These are phyloP conservation scores for Carex pumila DNA, from an alignment of 176 grass and related monocot species.

Conservation along the genomic window DNA sequence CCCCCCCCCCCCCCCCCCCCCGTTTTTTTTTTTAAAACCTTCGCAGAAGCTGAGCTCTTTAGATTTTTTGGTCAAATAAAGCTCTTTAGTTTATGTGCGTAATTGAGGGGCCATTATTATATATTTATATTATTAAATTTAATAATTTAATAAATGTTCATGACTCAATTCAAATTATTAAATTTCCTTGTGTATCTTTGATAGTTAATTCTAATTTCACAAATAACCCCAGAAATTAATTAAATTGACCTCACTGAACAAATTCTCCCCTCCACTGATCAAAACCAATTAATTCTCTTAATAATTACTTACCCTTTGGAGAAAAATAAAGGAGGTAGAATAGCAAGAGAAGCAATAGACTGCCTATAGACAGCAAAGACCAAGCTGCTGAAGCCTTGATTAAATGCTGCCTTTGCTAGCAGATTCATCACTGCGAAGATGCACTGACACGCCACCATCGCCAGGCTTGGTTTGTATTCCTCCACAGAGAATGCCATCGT, in stretches of 20 bases:
- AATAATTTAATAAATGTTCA: too few species aligned
- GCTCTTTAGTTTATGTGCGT: too few species aligned
- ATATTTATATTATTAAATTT: too few species aligned
- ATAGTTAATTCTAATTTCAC: not conserved
- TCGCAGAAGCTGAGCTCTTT: too few species aligned
- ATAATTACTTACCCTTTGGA: not conserved
- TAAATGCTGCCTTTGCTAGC: not conserved
- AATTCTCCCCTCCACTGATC: too few species aligned
- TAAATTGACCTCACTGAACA: not conserved
- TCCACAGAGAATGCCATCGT: not conserved
- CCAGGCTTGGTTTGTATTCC: not conserved
- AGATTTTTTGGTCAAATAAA: too few species aligned
- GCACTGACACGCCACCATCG: not conserved
- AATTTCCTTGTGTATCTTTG: not conserved
- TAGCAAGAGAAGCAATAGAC: not conserved
- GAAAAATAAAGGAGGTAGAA: not conserved
- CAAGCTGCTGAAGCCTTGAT: not conserved
- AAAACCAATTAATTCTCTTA: too few species aligned
- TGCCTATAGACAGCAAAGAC: not conserved
- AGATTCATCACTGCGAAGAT: not conserved
- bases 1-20: too few species aligned
- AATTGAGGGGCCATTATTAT: not conserved
- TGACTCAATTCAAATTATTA: too few species aligned
- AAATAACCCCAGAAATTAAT: not conserved
- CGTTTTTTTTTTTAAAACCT: too few species aligned